phyloP scores from a whole-genome alignment of 306 rosid genomes.

The Hippophae rhamnoides region DNA sequence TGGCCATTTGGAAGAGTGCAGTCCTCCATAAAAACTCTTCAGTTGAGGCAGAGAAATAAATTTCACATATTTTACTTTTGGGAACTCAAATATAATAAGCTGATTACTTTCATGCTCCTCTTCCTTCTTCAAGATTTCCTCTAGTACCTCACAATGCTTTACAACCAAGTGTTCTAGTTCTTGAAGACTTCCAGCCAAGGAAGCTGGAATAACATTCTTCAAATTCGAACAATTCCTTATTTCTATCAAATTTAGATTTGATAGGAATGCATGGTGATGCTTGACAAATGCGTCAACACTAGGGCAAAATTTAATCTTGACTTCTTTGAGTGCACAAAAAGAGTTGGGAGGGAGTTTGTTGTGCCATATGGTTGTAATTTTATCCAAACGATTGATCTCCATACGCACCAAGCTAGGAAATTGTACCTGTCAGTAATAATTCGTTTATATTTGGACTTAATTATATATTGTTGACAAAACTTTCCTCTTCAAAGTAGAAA shows the following conservation, averaged over 20 bases:
- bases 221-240: conserved; percentile 14
- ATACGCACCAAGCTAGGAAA: neutral
- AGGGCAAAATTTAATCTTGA: no score
- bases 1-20: conserved; percentile 15
- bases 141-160: conserved; percentile 11
- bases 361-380: neutral
- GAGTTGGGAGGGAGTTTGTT: neutral
- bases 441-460: no score
- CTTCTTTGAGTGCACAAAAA: neutral
- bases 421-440: no score
- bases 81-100: conserved; percentile 3
- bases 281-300: neutral
- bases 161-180: conserved; percentile 9
- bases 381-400: rapidly evolving
- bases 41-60: neutral
- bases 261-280: neutral
- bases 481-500: no score
- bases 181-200: conserved; percentile 13
- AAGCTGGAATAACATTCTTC: conserved; percentile 12
- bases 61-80: neutral
- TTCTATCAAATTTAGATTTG: conserved; percentile 1
- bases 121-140: conserved; percentile 16
- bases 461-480: no score
- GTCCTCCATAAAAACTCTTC: conserved; percentile 8
- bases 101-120: neutral